These are phyloP conservation scores for Nymphaea colorata DNA, from an alignment of 164 flowering plant genomes.

Conservation along the genomic window DNA sequence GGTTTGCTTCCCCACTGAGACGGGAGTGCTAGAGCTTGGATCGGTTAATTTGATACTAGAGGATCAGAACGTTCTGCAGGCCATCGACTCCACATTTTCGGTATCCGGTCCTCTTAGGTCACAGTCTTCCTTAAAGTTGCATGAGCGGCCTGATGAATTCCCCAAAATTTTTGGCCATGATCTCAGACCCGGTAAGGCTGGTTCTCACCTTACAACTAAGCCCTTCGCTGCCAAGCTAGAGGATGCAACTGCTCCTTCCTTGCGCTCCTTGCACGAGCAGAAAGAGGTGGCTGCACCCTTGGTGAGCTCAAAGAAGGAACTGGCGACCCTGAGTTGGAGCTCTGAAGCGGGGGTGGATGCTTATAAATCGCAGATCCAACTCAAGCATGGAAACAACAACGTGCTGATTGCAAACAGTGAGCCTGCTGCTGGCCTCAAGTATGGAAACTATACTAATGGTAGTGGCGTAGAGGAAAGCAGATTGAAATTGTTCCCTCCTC, in stretches of 20 bases:
- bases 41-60: slow-evolving; percentile 39
- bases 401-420: not conserved
- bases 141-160: slow-evolving; percentile 12
- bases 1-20: slow-evolving; percentile 54
- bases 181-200: slow-evolving; percentile 32
- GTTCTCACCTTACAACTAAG: not conserved
- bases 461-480: not conserved
- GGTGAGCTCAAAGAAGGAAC: not conserved
- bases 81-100: slow-evolving; percentile 33
- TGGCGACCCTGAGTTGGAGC: not conserved
- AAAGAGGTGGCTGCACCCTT: not conserved
- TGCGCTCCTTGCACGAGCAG: not conserved
- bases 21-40: slow-evolving; percentile 78
- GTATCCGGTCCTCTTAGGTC: slow-evolving; percentile 16
- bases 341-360: not conserved
- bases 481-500: slow-evolving; percentile 8
- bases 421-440: not conserved
- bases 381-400: not conserved
- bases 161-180: slow-evolving; percentile 63
- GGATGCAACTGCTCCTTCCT: not conserved
- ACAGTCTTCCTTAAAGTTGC: not conserved
- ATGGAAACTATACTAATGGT: slow-evolving; percentile 1
- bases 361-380: not conserved
- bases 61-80: slow-evolving; percentile 34
- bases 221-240: not conserved